phyloP scores from a whole-genome alignment of 345 rosid species.

The Acer campestre region DNA sequence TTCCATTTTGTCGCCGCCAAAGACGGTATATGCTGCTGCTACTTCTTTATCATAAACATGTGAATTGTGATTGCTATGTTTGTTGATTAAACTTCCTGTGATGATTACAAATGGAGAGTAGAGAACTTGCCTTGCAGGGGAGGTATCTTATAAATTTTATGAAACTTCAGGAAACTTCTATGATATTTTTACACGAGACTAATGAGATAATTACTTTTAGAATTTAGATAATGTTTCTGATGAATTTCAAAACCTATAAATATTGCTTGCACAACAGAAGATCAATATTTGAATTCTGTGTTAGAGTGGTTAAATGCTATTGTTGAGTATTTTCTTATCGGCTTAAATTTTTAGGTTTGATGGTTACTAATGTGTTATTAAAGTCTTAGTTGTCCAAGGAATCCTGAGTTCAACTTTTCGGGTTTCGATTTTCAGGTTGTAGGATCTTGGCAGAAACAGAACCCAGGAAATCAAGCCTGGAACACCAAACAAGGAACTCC shows the following conservation, averaged over 20 bases:
- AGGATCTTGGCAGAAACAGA: slow-evolving; percentile 49
- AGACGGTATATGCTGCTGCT: slow-evolving; percentile 38
- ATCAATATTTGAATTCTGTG: neutral
- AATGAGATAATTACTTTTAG: neutral
- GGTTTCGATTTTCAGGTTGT: slow-evolving; percentile 40
- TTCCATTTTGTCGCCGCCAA: slow-evolving; percentile 66
- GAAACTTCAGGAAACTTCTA: neutral
- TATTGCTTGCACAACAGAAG: neutral
- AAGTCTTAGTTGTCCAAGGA: too few species aligned
- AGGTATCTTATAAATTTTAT: neutral
- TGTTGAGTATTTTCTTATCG: too few species aligned
- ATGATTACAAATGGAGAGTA: too few species aligned
- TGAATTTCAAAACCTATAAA: neutral
- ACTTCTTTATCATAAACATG: neutral
- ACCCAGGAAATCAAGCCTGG: slow-evolving; percentile 46
- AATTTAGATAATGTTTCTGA: neutral
- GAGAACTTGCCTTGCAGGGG: neutral
- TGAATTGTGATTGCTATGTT: too few species aligned
- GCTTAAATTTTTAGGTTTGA: too few species aligned
- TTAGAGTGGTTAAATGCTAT: too few species aligned
- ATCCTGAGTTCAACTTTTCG: neutral
- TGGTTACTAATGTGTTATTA: too few species aligned
- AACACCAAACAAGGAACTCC: slow-evolving; percentile 44
- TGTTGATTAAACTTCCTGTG: too few species aligned
- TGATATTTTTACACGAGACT: too few species aligned